phyloP scores from a whole-genome alignment of 2,329 filamentous ascomycete species.

The Tolypocladium inflatum region DNA sequence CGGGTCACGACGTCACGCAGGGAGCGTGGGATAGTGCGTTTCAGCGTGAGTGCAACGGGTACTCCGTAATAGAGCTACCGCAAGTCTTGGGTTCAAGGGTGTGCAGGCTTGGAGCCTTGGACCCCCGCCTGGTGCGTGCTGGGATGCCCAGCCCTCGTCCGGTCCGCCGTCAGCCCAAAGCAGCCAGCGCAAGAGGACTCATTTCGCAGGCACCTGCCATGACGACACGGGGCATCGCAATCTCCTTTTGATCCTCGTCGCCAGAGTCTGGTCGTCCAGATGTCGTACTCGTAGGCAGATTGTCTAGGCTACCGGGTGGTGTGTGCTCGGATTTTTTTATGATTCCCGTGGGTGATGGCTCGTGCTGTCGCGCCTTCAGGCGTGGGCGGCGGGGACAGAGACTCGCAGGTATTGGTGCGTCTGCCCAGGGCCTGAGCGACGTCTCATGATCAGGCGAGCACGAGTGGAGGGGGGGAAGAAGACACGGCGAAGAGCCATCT shows the following conservation, averaged over 20 bases:
- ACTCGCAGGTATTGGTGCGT: background rate
- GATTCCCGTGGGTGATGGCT: background rate
- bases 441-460: background rate
- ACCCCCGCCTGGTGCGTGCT: background rate
- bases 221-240: background rate
- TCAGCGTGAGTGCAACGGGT: background rate
- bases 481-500: background rate
- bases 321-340: background rate
- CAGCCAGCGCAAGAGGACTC: background rate
- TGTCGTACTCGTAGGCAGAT: background rate
- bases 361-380: background rate
- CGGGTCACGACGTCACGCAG: background rate
- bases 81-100: background rate
- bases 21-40: constrained; percentile 1
- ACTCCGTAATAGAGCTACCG: background rate
- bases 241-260: background rate
- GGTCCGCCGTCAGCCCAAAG: background rate
- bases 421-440: background rate
- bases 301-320: background rate
- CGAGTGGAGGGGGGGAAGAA: background rate
- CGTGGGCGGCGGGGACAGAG: background rate
- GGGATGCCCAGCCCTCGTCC: background rate
- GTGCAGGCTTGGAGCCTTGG: background rate
- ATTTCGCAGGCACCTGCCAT: background rate
- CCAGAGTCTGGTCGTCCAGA: background rate